Evolutionary conservation across 23 red algal species (phyloP).

Genomic region (Gracilaria vermiculophylla): DNA sequence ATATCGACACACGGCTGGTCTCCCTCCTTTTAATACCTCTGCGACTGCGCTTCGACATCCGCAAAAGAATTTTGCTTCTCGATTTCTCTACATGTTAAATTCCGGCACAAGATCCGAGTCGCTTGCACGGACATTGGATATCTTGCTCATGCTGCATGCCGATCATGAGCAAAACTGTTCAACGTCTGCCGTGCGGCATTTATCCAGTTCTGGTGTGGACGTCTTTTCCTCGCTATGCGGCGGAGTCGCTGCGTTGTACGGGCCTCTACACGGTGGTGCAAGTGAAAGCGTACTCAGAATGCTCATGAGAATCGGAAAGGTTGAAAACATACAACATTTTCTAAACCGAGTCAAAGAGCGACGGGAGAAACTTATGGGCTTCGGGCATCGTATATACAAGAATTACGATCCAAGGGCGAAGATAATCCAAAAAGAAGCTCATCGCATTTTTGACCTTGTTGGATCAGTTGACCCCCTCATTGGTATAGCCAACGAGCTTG

Average conservation of each 20-base stretch:
- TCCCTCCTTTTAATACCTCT: neutral
- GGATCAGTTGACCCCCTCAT: slow-evolving; percentile 68
- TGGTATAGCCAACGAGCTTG: slow-evolving; percentile 76
- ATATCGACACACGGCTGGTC: slow-evolving; percentile 13
- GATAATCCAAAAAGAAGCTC: slow-evolving; percentile 71
- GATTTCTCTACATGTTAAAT: slow-evolving; percentile 75
- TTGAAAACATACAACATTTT: slow-evolving; percentile 71
- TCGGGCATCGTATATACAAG: slow-evolving; percentile 95
- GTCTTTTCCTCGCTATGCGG: slow-evolving; percentile 69
- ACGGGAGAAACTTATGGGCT: slow-evolving; percentile 85
- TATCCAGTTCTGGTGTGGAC: slow-evolving; percentile 83
- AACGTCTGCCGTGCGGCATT: slow-evolving; percentile 85
- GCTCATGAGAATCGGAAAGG: slow-evolving; percentile 64
- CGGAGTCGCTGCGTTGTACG: slow-evolving; percentile 86
- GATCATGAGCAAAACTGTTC: slow-evolving; percentile 99
- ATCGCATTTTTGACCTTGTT: slow-evolving; percentile 71
- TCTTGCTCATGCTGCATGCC: slow-evolving; percentile 86
- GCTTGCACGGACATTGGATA: slow-evolving; percentile 62
- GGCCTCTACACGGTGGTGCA: slow-evolving; percentile 93
- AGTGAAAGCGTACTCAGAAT: slow-evolving; percentile 87
- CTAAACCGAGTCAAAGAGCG: slow-evolving; percentile 77
- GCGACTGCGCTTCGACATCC: neutral
- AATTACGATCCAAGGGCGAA: slow-evolving; percentile 88
- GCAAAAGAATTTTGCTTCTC: slow-evolving; percentile 28
- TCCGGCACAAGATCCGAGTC: neutral